phyloP scores from a whole-genome alignment of 257 asterid species.

The Solanum etuberosum region DNA sequence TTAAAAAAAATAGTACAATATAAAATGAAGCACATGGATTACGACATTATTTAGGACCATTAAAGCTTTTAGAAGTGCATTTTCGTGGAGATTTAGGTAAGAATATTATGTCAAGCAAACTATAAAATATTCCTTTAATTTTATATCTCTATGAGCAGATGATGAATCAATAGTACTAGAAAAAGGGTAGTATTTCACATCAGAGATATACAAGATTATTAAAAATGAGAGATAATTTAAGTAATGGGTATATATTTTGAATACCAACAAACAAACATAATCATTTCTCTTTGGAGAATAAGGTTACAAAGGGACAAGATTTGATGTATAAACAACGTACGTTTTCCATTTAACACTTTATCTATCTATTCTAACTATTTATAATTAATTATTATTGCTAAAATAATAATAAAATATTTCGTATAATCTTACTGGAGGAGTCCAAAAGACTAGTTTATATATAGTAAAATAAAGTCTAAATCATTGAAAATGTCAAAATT shows the following conservation, averaged over 20 bases:
- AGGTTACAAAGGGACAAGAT: not conserved
- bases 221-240: not conserved
- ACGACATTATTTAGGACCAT: not conserved
- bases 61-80: not conserved
- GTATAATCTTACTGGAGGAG: not conserved
- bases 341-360: not conserved
- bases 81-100: not conserved
- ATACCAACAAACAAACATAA: conserved; percentile 1
- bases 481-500: too few relatives aligned
- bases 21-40: not conserved
- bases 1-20: too few relatives aligned
- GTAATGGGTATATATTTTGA: not conserved
- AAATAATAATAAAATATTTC: not conserved
- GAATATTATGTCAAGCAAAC: not conserved
- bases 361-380: not conserved
- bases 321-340: not conserved
- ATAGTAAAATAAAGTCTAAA: not conserved
- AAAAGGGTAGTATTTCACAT: not conserved
- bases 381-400: not conserved
- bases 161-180: not conserved
- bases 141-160: not conserved
- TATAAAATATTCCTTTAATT: not conserved
- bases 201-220: not conserved
- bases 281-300: not conserved
- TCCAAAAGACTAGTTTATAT: not conserved